Evolutionary conservation across 108 stramenopile genomes (phyloP).

Genomic region (Aureococcus anophagefferens): DNA sequence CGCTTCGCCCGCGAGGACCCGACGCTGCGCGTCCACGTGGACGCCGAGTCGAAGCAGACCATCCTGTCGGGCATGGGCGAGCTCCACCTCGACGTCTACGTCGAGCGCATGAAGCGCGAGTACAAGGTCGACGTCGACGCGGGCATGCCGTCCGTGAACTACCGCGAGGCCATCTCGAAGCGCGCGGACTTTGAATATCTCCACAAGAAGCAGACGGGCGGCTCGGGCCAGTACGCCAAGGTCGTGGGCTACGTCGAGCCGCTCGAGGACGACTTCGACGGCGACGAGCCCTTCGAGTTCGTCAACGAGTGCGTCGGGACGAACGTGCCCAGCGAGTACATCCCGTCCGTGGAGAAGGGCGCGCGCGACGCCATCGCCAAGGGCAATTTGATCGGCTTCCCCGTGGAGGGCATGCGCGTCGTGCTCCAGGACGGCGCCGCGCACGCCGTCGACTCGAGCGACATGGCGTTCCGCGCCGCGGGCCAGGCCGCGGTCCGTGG

Average conservation of each 20-base stretch:
- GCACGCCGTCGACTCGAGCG: slow-evolving; percentile 94
- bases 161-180: slow-evolving; percentile 88
- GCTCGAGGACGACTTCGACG: slow-evolving; percentile 59
- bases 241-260: slow-evolving; percentile 95
- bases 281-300: slow-evolving; percentile 65
- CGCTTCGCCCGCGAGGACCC: slow-evolving; percentile 99
- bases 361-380: slow-evolving; percentile 74
- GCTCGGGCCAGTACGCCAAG: slow-evolving; percentile 91
- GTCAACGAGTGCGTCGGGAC: slow-evolving; percentile 83
- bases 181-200: slow-evolving; percentile 79
- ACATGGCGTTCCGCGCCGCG: slow-evolving; percentile 92
- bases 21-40: slow-evolving; percentile 81
- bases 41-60: slow-evolving; percentile 88
- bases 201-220: slow-evolving; percentile 99
- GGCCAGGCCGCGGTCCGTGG: slow-evolving; percentile 85
- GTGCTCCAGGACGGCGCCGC: slow-evolving; percentile 50
- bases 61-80: slow-evolving; percentile 99
- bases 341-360: slow-evolving; percentile 89
- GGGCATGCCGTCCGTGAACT: slow-evolving; percentile 92
- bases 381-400: slow-evolving; percentile 81
- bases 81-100: slow-evolving; percentile 96
- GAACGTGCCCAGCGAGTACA: slow-evolving; percentile 94
- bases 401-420: slow-evolving; percentile 81
- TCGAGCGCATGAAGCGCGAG: slow-evolving; percentile 95
- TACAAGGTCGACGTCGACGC: slow-evolving; percentile 81